Conservation (phyloP, 2,329 filamentous ascomycete species). For the Chaetomium strumarium region DNA sequence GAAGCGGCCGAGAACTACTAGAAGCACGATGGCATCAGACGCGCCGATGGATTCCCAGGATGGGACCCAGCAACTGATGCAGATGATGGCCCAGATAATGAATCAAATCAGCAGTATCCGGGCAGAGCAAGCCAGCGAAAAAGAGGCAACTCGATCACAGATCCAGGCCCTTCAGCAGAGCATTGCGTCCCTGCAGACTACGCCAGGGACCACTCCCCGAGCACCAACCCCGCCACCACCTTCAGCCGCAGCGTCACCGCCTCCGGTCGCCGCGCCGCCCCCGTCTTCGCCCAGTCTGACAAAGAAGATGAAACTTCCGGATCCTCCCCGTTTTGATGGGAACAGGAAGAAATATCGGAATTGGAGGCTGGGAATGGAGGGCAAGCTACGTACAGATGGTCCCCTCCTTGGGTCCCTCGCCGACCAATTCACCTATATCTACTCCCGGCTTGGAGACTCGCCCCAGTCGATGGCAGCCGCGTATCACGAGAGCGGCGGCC, state of each 20-base stretch:
- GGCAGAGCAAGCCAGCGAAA: background rate
- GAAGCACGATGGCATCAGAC: background rate
- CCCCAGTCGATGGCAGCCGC: background rate
- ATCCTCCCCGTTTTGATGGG: too few relatives aligned
- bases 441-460: background rate
- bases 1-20: too few relatives aligned
- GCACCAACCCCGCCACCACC: background rate
- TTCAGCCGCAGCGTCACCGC: too few relatives aligned
- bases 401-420: background rate
- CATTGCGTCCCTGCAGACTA: background rate
- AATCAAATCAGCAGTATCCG: background rate
- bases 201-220: background rate
- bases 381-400: background rate
- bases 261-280: background rate
- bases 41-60: background rate
- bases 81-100: background rate
- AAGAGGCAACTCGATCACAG: background rate
- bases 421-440: conserved; percentile 7
- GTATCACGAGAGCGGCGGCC: background rate
- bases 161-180: background rate
- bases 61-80: background rate
- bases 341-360: background rate
- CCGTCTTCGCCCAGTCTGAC: background rate
- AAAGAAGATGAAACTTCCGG: background rate
- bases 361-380: background rate